Evolutionary conservation across 1,284 basidiomycete species (phyloP).

Genomic region (Cryptococcus neoformans): DNA sequence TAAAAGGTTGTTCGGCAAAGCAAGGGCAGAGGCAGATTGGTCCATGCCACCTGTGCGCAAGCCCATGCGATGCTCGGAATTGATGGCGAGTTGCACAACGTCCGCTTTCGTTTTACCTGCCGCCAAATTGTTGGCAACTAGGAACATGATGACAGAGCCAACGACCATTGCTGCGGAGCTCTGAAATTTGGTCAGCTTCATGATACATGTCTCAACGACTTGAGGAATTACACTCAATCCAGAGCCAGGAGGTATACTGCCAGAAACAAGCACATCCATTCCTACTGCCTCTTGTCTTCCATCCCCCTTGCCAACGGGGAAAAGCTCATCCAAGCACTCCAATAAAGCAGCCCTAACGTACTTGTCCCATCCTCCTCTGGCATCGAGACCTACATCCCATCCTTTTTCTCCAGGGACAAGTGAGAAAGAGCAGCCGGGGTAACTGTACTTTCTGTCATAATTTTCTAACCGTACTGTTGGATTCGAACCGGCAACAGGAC

Average conservation of each 20-base stretch:
- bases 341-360: slow-evolving; percentile 66
- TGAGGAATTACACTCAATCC: slow-evolving; percentile 68
- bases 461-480: neutral
- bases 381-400: slow-evolving; percentile 68
- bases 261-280: slow-evolving; percentile 70
- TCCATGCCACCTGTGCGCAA: slow-evolving; percentile 51
- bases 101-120: slow-evolving; percentile 62
- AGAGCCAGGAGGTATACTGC: slow-evolving; percentile 75
- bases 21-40: slow-evolving; percentile 77
- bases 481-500: neutral
- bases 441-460: slow-evolving; percentile 66
- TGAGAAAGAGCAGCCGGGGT: slow-evolving; percentile 35
- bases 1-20: slow-evolving; percentile 63
- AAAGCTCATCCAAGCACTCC: slow-evolving; percentile 28
- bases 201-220: neutral
- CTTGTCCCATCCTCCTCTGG: slow-evolving; percentile 73
- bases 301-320: slow-evolving; percentile 29
- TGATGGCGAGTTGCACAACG: slow-evolving; percentile 69
- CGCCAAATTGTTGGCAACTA: slow-evolving; percentile 69
- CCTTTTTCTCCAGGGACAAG: slow-evolving; percentile 13
- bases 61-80: slow-evolving; percentile 78
- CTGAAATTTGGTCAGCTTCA: slow-evolving; percentile 8
- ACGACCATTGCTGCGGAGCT: slow-evolving; percentile 73
- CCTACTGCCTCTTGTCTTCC: slow-evolving; percentile 49
- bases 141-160: slow-evolving; percentile 70